Conservation (phyloP, 2,329 filamentous ascomycete genomes). For the Cercospora sesami region DNA sequence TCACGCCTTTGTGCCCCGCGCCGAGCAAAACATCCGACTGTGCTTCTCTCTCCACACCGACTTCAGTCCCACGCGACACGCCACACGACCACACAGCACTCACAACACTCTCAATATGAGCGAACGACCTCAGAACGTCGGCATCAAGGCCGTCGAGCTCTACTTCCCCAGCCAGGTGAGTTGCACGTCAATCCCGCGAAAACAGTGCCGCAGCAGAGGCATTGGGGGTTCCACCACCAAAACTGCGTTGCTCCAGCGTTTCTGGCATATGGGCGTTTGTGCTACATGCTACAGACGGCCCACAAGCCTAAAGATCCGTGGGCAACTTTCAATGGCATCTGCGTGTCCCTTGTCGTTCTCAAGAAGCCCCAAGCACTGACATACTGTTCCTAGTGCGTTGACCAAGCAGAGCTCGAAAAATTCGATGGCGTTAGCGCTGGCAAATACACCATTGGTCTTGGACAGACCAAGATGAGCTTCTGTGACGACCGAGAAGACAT, state of each 20-base stretch:
- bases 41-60: conserved; percentile 10
- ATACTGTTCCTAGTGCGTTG: conserved; percentile 48
- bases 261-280: not conserved
- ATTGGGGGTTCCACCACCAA: not conserved
- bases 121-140: conserved; percentile 48
- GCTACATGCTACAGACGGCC: not conserved
- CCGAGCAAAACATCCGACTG: conserved; percentile 1
- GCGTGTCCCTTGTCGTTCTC: not conserved
- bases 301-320: not conserved
- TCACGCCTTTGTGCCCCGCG: conserved; percentile 14
- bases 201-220: not conserved
- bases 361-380: conserved; percentile 19
- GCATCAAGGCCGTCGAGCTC: conserved; percentile 57
- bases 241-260: not conserved
- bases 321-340: not conserved
- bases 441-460: conserved; percentile 57
- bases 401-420: conserved; percentile 56
- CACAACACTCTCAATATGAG: conserved; percentile 12
- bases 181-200: conserved; percentile 13
- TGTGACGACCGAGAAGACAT: conserved; percentile 59
- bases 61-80: conserved; percentile 5
- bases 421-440: conserved; percentile 55
- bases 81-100: conserved; percentile 12
- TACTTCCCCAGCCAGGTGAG: conserved; percentile 56
- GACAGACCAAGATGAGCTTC: conserved; percentile 58